Evolutionary conservation across 495 filamentous ascomycete genomes (phyloP), one percentile per base, ranked within the genome.

Genomic region (Neurospora sp.): DNA sequence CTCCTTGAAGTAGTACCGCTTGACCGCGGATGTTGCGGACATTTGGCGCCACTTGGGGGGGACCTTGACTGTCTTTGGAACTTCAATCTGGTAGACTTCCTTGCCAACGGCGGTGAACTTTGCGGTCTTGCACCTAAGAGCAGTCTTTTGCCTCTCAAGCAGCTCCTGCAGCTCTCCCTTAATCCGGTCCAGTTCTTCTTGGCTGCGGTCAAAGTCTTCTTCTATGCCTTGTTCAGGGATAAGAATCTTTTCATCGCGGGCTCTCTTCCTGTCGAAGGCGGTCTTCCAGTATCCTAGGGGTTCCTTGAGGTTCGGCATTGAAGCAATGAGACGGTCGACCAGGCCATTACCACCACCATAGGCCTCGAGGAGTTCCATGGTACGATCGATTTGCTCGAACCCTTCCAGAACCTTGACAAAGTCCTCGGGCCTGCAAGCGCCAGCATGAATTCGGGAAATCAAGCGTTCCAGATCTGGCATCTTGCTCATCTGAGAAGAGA

Each of bases 381-480:
- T 96, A 78, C 94, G 93, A 59, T 96, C 93, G 20, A 98, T 97
- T 80, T 97, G 95, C 81, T 98, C 96, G 77, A 98, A 99, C 0
- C 96, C 96, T 77, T 99, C 94, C 0, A 99, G 85, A 4, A 98
- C 95, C n/a, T 88, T 89, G 31, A 97, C 89, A 77, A 99, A 99
- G 80, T 98, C 96, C 47, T 93, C 90, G 0, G 94, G 88, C 77
- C 89, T 94, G 83, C 94, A 97, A 39, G 88, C 87, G 3, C 92
- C 92, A 8, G 96, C 96, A 77, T 99, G 96, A 27, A 99, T 91
- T 7, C 96, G 90, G 40, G 96, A 98, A 72, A 98, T 96, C 53
- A 98, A 84, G 20, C 96, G 87, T 81, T 99, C 96, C 22, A 99
- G 86, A 79, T 99, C 96, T 3, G 96, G 95, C 86, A 99, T 90